Base-by-base conservation (phyloP, 495 filamentous ascomycete genomes). In the Talaromyces borbonicus region DNA sequence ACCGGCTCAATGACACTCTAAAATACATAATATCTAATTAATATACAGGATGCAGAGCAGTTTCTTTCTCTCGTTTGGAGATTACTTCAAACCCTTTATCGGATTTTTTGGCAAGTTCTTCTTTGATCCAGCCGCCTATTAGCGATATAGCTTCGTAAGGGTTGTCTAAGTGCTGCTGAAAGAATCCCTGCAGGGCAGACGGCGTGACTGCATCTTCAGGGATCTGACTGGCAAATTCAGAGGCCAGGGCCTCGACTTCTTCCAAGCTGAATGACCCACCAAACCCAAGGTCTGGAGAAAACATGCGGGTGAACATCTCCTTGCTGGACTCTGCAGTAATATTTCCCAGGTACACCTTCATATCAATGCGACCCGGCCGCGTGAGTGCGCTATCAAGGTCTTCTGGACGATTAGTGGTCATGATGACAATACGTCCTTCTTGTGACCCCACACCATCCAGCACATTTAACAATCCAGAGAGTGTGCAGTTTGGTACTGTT, bases 391-490 rank as follows among this genome's bases (percentile, higher is more conserved):
- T 66, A 57, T 92, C 86, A 2, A 93, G 71, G 14, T 73, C 69
- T 49, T 90, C 82, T 1, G 80, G 81, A 45, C 80, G 73, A 59
- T 93, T 93, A 18, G 84, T 90, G 0, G 87, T 92, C 80, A 92
- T 87, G 62, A 92, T 78, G 6, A 92, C 71, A 7, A 90, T 74
- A 22, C 84, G 75, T 20, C 86, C 87, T 63, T 90, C 86, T 46
- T 88, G 82, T 1, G 81, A 82, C 5, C 83, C 82, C 0, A 90
- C 86, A 22, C 87, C 86, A 53, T 93, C 87, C 49, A 93, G 84
- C 36, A 75, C 78, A 59, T 93, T 92, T n/a, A 93, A 69, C 0
- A 93, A 69, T 0, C 83, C 85, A 0, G 85, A 88, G 20, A 43
- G 31, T 15, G 41, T 43, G 41, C 41, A 43, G 23, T 43, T 43